Conservation (phyloP, 23 red algal genomes). For the Pyropia haitanensis region DNA sequence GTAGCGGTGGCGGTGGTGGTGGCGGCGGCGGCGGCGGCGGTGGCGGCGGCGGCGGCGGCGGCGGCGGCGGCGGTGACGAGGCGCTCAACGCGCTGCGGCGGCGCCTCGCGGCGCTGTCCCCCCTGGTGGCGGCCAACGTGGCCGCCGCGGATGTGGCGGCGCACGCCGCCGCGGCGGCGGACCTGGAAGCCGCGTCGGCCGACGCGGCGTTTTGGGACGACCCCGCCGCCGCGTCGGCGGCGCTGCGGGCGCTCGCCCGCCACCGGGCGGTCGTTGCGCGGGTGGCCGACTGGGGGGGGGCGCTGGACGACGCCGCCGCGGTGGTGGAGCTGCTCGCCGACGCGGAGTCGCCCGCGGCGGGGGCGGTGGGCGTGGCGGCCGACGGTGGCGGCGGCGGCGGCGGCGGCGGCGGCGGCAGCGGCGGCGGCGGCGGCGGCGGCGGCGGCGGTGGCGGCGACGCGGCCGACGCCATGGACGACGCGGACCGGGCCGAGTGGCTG, state of each 20-base stretch:
- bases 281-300: conserved; percentile 20
- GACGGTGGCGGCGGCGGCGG: conserved; percentile 4
- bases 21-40: too few species aligned
- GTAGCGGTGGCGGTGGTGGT: too few species aligned
- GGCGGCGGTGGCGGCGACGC: neutral
- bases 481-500: conserved; percentile 16
- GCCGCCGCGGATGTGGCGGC: conserved; percentile 8
- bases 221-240: conserved; percentile 19
- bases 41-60: too few species aligned
- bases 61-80: neutral
- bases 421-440: conserved; percentile 1
- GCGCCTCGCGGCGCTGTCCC: conserved; percentile 8
- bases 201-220: conserved; percentile 66
- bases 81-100: conserved; percentile 9
- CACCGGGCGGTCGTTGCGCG: conserved; percentile 38
- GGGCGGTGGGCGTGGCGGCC: neutral
- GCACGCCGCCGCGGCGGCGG: conserved; percentile 13
- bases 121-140: conserved; percentile 12
- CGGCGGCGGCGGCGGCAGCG: neutral
- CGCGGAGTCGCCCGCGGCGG: neutral
- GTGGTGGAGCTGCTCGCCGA: conserved; percentile 42
- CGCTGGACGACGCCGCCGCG: conserved; percentile 28
- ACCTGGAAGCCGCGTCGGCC: conserved; percentile 18
- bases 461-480: neutral
- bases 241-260: conserved; percentile 28